Conservation (phyloP, 2,329 filamentous ascomycete species). For the Rutstroemia sp. region DNA sequence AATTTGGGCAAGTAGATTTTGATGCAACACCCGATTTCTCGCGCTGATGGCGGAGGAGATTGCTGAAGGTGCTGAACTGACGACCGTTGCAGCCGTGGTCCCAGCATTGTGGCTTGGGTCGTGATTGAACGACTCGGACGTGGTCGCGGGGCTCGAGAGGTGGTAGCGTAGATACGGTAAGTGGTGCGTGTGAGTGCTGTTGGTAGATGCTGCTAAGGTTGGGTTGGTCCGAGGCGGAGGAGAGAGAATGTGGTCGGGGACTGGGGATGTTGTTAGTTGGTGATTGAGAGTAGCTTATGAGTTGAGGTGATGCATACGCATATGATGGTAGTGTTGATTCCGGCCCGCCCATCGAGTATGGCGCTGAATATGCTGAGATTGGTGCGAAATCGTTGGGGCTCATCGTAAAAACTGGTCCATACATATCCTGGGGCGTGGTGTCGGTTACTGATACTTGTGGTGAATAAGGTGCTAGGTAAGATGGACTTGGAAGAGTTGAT, state of each 20-base stretch:
- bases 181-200: conserved; percentile 15
- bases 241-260: conserved; percentile 24
- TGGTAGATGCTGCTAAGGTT: conserved; percentile 16
- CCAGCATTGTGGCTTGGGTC: conserved; percentile 94
- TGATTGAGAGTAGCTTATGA: background rate
- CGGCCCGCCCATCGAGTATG: conserved; percentile 21
- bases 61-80: conserved; percentile 95
- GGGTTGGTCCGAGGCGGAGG: conserved; percentile 25
- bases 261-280: conserved; percentile 10
- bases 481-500: conserved; percentile 19
- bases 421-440: conserved; percentile 23
- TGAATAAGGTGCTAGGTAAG: conserved; percentile 26
- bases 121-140: conserved; percentile 64
- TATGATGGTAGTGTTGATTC: conserved; percentile 22
- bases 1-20: conserved; percentile 85
- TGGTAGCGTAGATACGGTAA: background rate
- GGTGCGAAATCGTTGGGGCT: conserved; percentile 23
- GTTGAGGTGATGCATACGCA: conserved; percentile 13
- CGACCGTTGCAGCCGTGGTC: conserved; percentile 95
- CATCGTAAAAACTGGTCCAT: conserved; percentile 27
- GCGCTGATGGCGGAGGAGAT: conserved; percentile 82
- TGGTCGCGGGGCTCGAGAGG: conserved; percentile 29
- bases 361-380: conserved; percentile 21
- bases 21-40: conserved; percentile 89
- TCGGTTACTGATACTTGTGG: conserved; percentile 20